Conservation (phyloP, 1,284 basidiomycete species). For the Cutaneotrichosporon cyanovorans region DNA sequence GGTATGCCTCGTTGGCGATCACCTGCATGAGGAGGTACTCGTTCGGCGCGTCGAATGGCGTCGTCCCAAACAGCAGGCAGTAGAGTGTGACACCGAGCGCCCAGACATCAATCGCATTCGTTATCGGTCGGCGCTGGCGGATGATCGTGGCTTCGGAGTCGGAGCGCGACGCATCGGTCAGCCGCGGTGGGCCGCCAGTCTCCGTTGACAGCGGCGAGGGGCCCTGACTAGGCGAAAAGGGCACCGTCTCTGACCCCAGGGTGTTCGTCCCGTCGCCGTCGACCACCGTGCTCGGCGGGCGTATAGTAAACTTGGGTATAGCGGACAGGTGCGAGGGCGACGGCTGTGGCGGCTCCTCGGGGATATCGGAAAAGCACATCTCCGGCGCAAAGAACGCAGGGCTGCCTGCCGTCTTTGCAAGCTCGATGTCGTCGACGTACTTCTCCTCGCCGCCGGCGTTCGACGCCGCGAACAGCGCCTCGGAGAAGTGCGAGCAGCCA, state of each 20-base stretch:
- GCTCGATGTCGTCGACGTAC: conserved; percentile 70
- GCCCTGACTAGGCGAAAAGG: not conserved
- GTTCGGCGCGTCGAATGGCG: conserved; percentile 61
- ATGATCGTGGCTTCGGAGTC: conserved; percentile 27
- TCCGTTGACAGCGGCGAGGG: too few relatives aligned
- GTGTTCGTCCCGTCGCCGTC: conserved; percentile 7
- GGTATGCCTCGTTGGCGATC: conserved; percentile 74
- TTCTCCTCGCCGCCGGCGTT: conserved; percentile 52
- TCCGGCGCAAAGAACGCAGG: conserved; percentile 98
- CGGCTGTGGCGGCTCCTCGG: conserved; percentile 21
- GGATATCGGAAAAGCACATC: conserved; percentile 57
- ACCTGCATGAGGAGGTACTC: conserved; percentile 78
- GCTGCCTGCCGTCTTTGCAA: conserved; percentile 89
- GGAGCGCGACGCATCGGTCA: conserved; percentile 13
- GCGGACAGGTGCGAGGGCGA: conserved; percentile 3
- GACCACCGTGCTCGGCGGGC: conserved; percentile 26
- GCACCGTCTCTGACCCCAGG: not conserved
- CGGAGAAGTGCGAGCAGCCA: conserved; percentile 91
- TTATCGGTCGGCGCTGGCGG: conserved; percentile 61
- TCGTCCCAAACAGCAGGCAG: conserved; percentile 80
- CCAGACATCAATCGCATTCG: conserved; percentile 98
- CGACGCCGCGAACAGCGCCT: conserved; percentile 59
- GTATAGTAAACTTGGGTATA: conserved; percentile 30
- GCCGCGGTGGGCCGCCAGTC: not conserved
- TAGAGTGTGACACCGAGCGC: conserved; percentile 96